Conservation (phyloP, 108 stramenopile genomes). For the Nitzschia sp. region DNA sequence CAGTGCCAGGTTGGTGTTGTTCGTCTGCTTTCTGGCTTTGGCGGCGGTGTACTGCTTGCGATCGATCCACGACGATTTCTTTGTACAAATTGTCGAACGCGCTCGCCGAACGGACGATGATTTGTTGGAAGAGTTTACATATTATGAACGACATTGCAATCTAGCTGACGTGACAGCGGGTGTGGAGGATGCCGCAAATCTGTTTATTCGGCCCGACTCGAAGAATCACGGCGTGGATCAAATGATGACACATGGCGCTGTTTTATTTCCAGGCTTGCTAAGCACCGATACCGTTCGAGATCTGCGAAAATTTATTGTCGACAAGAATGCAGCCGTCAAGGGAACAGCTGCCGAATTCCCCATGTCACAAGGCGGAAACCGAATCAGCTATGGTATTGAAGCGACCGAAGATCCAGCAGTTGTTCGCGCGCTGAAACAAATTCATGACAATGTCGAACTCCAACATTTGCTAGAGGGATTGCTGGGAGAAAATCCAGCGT, state of each 20-base stretch:
- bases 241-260: constrained; percentile 56
- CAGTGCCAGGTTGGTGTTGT: constrained; percentile 7
- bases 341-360: constrained; percentile 41
- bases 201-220: constrained; percentile 8
- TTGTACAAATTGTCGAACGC: constrained; percentile 36
- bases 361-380: constrained; percentile 36
- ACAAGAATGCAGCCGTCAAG: constrained; percentile 38
- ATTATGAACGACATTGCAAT: constrained; percentile 49
- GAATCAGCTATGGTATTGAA: constrained; percentile 54
- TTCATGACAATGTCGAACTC: constrained; percentile 37
- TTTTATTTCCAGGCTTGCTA: constrained; percentile 39
- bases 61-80: constrained; percentile 41
- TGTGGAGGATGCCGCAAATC: constrained; percentile 4
- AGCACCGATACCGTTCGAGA: constrained; percentile 17
- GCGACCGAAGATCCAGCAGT: constrained; percentile 58
- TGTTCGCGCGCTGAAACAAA: constrained; percentile 37
- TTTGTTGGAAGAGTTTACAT: constrained; percentile 51
- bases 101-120: constrained; percentile 45
- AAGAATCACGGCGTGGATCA: constrained; percentile 19
- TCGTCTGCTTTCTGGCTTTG: constrained; percentile 22
- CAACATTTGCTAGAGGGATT: constrained; percentile 28
- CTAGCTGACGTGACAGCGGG: constrained; percentile 34
- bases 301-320: constrained; percentile 40
- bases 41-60: constrained; percentile 20
- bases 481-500: constrained; percentile 53